A percentile compares a stretch with the other conserved stretches of the same genome.
Evolutionary conservation across 768 basidiomycete genomes (phyloP).

Genomic region (Mycena pura): DNA sequence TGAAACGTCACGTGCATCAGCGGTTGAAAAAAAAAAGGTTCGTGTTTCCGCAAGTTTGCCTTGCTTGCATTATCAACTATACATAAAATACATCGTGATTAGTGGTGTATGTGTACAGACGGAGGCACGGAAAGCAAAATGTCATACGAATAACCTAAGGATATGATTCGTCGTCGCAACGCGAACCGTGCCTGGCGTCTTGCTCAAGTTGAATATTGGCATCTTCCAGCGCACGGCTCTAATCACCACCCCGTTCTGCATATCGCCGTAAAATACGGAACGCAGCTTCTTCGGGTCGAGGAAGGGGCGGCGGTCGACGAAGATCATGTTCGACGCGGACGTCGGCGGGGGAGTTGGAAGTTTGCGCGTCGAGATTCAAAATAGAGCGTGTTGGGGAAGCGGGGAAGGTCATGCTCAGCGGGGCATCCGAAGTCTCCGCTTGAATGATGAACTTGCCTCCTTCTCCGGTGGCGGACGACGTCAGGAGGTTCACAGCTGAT

Average conservation of each 20-base stretch:
- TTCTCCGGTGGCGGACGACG: conserved; percentile 15
- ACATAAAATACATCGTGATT: no score
- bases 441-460: conserved; percentile 40
- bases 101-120: not conserved
- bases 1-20: no score
- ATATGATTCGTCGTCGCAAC: conserved; percentile 23
- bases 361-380: conserved; percentile 31
- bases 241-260: conserved; percentile 14
- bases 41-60: no score
- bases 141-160: conserved; percentile 25
- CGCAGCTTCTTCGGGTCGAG: conserved; percentile 23
- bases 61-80: no score
- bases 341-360: conserved; percentile 38
- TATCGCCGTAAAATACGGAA: conserved; percentile 17
- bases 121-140: no score
- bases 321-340: conserved; percentile 30
- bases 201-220: conserved; percentile 25
- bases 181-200: conserved; percentile 7
- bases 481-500: conserved; percentile 14
- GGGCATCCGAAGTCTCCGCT: conserved; percentile 37
- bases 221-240: conserved; percentile 25
- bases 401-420: conserved; percentile 31
- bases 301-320: conserved; percentile 24
- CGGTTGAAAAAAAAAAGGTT: no score
- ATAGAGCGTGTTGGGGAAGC: conserved; percentile 35